Base-by-base conservation (phyloP, 352 stramenopile species). In the Phytopythium aichiense region DNA sequence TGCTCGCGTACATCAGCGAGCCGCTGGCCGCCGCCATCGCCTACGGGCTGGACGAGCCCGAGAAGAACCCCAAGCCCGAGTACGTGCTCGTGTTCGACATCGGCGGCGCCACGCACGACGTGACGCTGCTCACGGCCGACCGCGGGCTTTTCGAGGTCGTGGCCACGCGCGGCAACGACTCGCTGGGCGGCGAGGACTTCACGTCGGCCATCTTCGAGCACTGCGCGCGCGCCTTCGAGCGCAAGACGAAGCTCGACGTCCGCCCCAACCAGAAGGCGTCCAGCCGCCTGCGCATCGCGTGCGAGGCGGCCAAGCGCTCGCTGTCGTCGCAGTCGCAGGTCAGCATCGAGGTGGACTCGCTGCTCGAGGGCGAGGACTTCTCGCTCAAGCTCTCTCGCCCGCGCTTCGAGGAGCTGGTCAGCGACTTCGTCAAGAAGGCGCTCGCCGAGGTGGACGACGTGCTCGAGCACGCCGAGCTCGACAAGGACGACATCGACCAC, bases 51-150 rank as follows among this genome's bases (percentile, higher is more conserved):
- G 97, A 99, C 68, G 97, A 99, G 72, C 74, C 68, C 61, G 67
- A 68, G n/a, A 90, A 87, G 71, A 84, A 81, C 56, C 72, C 81
- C 52, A 81, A 89, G 63, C 88, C 97, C 55, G 91, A 99, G 71
- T 98, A 97, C 66, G 92, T 98, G 28, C 81, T 99, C 35, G 98
- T 99, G 60, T 99, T 99, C 60, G 97, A 99, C 74, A 92, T 99
- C 66, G 97, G 97, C 64, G 97, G 97, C 50, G 97, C 96, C 58
- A 99, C 97, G 9, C 97, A 98, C 71, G 96, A 99, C 73, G 94
- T 99, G 46, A 97, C 91, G 28, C 79, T 99, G 35, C 66, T 99
- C 31, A 98, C 87, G 61, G 97, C 98, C 61, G 96, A 99, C 77
- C 97, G 99, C 74, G 97, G 97, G 20, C 96, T 99, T 58, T 99